Evolutionary conservation across 75 land plant species (phyloP).

Genomic region (Ceratopteris richardii): DNA sequence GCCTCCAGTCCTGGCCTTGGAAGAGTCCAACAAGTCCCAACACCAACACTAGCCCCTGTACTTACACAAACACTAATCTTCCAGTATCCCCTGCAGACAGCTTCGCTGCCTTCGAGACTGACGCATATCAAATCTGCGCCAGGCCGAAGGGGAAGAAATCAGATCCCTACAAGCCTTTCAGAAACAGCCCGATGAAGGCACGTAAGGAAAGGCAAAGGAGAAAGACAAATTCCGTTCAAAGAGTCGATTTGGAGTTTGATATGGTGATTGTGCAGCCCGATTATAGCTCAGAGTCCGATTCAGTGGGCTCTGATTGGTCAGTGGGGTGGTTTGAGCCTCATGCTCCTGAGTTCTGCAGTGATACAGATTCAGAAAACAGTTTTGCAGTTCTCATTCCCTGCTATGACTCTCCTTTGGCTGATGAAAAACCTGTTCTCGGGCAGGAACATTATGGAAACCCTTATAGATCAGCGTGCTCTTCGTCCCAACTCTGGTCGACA

Average conservation of each 20-base stretch:
- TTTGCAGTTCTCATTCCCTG: conserved; percentile 89
- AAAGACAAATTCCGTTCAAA: conserved; percentile 32
- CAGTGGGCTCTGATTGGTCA: conserved; percentile 90
- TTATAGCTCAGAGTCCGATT: conserved; percentile 57
- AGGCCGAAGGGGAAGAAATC: background rate
- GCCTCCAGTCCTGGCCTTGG: background rate
- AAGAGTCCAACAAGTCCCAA: background rate
- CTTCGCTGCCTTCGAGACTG: background rate
- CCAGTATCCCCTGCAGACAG: background rate
- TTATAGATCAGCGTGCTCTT: background rate
- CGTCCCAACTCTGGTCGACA: background rate
- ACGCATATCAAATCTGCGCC: background rate
- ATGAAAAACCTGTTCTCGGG: background rate
- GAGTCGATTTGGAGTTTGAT: conserved; percentile 65
- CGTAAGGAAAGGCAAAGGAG: conserved; percentile 20
- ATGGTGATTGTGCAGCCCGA: conserved; percentile 69
- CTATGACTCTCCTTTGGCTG: conserved; percentile 38
- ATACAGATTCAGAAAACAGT: conserved; percentile 55
- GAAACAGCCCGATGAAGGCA: background rate
- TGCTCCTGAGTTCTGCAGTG: conserved; percentile 51
- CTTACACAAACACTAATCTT: background rate
- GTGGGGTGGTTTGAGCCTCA: conserved; percentile 90
- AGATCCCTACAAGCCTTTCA: background rate
- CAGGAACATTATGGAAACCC: background rate
- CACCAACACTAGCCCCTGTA: background rate